phyloP scores from a whole-genome alignment of 495 filamentous ascomycete species.

The Staphylotrichum longicolle region DNA sequence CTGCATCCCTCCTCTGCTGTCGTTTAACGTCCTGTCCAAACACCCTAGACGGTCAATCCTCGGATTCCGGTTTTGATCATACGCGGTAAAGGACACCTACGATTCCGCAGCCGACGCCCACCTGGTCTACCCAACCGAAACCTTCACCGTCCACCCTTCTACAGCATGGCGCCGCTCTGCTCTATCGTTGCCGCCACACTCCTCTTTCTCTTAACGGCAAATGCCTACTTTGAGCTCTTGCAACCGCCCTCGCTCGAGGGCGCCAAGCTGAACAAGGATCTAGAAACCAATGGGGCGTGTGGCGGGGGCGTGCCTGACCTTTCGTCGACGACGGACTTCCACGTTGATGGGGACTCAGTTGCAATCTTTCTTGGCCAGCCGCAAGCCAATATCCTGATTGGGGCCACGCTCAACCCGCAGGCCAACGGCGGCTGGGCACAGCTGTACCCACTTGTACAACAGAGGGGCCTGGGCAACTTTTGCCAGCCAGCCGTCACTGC shows the following conservation, averaged over 20 bases:
- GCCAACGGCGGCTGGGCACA: constrained; percentile 47
- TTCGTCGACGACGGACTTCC: constrained; percentile 43
- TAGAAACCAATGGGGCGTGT: constrained; percentile 43
- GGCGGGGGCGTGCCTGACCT: constrained; percentile 45
- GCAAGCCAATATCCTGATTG: constrained; percentile 48
- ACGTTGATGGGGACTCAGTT: constrained; percentile 49
- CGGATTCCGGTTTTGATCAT: too few relatives aligned
- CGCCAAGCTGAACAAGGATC: constrained; percentile 36
- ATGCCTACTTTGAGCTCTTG: constrained; percentile 48
- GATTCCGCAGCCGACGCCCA: too few relatives aligned
- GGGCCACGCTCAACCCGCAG: constrained; percentile 45
- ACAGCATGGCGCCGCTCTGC: constrained; percentile 32
- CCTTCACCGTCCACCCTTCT: too few relatives aligned
- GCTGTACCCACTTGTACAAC: constrained; percentile 44
- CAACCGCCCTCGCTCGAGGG: constrained; percentile 46
- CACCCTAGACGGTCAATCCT: too few relatives aligned
- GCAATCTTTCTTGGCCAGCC: constrained; percentile 42
- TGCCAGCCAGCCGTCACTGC: constrained; percentile 42
- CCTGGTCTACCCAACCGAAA: too few relatives aligned
- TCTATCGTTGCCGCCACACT: constrained; percentile 25
- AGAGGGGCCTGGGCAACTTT: constrained; percentile 45
- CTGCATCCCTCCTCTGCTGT: too few relatives aligned
- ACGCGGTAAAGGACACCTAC: too few relatives aligned
- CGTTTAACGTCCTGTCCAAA: too few relatives aligned
- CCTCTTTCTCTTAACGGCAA: constrained; percentile 35